Percentiles rank a stretch among this genome's conserved stretches.
These are phyloP conservation scores for Mycena albidolilacea DNA, from an alignment of 768 basidiomycete genomes.

Conservation along the genomic window DNA sequence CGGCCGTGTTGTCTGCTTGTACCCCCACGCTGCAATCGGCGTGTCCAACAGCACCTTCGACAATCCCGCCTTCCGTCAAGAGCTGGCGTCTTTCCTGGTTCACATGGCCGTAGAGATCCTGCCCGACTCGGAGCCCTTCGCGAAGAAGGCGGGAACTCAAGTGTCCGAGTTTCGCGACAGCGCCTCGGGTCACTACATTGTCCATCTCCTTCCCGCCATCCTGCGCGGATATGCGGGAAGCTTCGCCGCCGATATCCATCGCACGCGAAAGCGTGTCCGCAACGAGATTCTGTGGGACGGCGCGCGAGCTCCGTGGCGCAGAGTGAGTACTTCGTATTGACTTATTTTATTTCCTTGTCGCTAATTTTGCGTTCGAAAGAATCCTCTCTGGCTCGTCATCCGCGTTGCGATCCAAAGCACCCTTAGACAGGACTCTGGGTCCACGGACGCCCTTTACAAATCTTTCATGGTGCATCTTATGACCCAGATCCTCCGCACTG, in stretches of 20 bases:
- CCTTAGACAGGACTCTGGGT: constrained; percentile 37
- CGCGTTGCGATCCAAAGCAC: constrained; percentile 62
- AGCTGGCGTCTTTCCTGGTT: constrained; percentile 58
- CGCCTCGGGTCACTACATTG: constrained; percentile 62
- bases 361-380: constrained; percentile 34
- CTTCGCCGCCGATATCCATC: constrained; percentile 42
- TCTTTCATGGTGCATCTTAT: constrained; percentile 61
- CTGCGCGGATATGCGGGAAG: constrained; percentile 55
- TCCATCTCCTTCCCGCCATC: constrained; percentile 62
- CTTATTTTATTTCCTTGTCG: not conserved
- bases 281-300: constrained; percentile 63
- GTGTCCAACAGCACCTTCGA: constrained; percentile 50
- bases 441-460: constrained; percentile 56
- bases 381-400: constrained; percentile 64
- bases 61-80: constrained; percentile 49
- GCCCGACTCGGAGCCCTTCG: constrained; percentile 51
- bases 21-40: constrained; percentile 62
- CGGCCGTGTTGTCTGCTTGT: constrained; percentile 62
- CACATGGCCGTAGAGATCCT: constrained; percentile 55
- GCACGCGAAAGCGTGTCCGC: constrained; percentile 58
- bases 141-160: constrained; percentile 54
- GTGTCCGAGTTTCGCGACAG: constrained; percentile 58
- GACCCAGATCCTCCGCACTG: constrained; percentile 44
- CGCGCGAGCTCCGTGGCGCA: constrained; percentile 60
- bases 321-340: constrained; percentile 38